Base-by-base conservation (phyloP, 345 rosid genomes). In the Euclidium syriacum region DNA sequence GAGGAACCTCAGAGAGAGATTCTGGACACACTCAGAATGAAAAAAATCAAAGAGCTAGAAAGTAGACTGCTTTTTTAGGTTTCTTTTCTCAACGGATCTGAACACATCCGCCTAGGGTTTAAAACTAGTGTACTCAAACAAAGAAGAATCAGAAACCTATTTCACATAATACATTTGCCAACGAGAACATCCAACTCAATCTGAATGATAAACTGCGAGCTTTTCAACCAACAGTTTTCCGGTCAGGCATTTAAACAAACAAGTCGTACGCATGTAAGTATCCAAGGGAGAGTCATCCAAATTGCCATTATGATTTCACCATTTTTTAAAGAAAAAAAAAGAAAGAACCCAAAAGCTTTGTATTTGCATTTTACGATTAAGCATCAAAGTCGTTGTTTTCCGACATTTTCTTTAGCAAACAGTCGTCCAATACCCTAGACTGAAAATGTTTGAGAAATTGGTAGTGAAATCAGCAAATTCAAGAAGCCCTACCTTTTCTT, bases 171-270 rank as follows among this genome's bases (percentile, higher is more conserved):
- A 18, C 4, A 42, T 20, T 6, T 2, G 20, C 14, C 30, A 32
- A 49, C 4, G 48, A 4, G 16, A 51, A 29, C 16, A 42, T 11
- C 2, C 7, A 41, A 33, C 22, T 10, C 20, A 54, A 25, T 33
- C 14, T 34, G 10, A 56, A 27, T 12, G 16, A 3, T 2, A 38
- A 46, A 15, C 11, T 22, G 15, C 15, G 34, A 58, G 34, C 26
- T 46, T 55, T 46, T 22, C 6, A 64, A 4, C 33, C 3, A 7
- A 51, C 26, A 12, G 3, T 27, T 22, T 17, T 43, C 33, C 47
- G 7, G 0, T 34, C 47, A 54, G 63, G 55, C 63, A 55, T 55
- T 44, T 65, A 18, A 55, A 46, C 56, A 36, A 66, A 66, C 64
- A 66, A 0, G 12, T 0, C 1, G 40, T 20, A 55, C 23, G 55